Percentiles rank a stretch among this genome's conserved stretches.
Conservation (phyloP, 805 yeast species). For the Saturnispora diversa region DNA sequence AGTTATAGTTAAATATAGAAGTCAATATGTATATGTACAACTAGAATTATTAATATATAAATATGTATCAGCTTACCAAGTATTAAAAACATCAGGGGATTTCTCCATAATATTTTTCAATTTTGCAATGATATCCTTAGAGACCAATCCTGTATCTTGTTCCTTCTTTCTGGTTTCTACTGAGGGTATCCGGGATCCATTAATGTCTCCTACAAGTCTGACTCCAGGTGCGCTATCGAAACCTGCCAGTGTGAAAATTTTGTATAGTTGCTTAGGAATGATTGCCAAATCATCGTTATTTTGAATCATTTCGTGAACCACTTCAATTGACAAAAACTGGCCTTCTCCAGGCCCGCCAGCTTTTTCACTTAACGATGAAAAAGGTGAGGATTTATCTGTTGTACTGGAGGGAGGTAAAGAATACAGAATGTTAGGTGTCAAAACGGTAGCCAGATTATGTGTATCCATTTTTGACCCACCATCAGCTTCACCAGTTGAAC, state of each 20-base stretch:
- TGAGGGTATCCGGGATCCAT: slow-evolving; percentile 9
- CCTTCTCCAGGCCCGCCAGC: slow-evolving; percentile 44
- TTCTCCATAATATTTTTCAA: slow-evolving; percentile 18
- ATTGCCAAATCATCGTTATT: slow-evolving; percentile 70
- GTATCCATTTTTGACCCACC: slow-evolving; percentile 93
- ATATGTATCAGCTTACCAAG: neutral
- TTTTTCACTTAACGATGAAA: slow-evolving; percentile 9
- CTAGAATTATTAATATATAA: no score
- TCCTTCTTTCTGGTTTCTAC: slow-evolving; percentile 12
- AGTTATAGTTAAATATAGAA: no score
- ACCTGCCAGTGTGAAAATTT: slow-evolving; percentile 40
- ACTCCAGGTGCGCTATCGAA: slow-evolving; percentile 24
- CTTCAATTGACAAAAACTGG: slow-evolving; percentile 86
- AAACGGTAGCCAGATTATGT: slow-evolving; percentile 89
- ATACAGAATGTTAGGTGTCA: slow-evolving; percentile 86
- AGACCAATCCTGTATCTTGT: slow-evolving; percentile 19
- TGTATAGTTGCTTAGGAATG: slow-evolving; percentile 60
- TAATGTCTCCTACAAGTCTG: neutral
- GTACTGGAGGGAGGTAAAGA: slow-evolving; percentile 31
- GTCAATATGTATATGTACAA: no score
- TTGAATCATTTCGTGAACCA: slow-evolving; percentile 74
- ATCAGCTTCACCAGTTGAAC: slow-evolving; percentile 62
- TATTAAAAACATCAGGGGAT: neutral
- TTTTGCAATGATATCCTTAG: slow-evolving; percentile 35
- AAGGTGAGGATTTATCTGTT: neutral